These are phyloP conservation scores for Saccharum officinarum DNA, from an alignment of 176 grass and related monocot genomes.

Conservation along the genomic window DNA sequence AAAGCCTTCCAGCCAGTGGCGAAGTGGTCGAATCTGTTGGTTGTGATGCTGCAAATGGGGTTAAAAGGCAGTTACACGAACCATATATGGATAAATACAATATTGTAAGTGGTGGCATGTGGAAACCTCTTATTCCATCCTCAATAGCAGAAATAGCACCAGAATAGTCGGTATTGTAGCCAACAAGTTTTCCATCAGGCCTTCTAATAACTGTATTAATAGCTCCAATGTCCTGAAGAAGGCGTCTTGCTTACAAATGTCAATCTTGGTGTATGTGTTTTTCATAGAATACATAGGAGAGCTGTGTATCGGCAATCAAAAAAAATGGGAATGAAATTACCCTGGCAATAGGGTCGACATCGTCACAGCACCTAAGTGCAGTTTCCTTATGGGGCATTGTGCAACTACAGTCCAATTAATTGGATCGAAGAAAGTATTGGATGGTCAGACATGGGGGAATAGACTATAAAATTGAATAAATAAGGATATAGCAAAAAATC, in stretches of 20 bases:
- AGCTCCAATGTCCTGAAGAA: constrained; percentile 82
- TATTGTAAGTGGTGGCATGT: constrained; percentile 29
- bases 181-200: constrained; percentile 79
- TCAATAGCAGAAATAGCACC: constrained; percentile 98
- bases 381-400: constrained; percentile 96
- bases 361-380: constrained; percentile 81
- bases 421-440: constrained; percentile 29
- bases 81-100: background rate
- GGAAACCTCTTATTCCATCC: constrained; percentile 92
- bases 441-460: constrained; percentile 10
- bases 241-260: constrained; percentile 13
- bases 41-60: constrained; percentile 53
- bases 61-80: background rate
- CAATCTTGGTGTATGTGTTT: background rate
- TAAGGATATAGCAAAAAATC: background rate
- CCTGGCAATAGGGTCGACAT: constrained; percentile 92
- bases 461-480: background rate
- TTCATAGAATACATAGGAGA: background rate
- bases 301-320: too few species aligned
- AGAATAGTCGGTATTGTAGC: constrained; percentile 93
- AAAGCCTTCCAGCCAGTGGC: constrained; percentile 68
- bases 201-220: constrained; percentile 96
- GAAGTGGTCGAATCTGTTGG: constrained; percentile 46
- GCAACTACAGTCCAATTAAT: constrained; percentile 54
- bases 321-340: constrained; percentile 37